These are phyloP conservation scores for Antrodiella citrinella DNA, from an alignment of 768 basidiomycete species.

Conservation along the genomic window DNA sequence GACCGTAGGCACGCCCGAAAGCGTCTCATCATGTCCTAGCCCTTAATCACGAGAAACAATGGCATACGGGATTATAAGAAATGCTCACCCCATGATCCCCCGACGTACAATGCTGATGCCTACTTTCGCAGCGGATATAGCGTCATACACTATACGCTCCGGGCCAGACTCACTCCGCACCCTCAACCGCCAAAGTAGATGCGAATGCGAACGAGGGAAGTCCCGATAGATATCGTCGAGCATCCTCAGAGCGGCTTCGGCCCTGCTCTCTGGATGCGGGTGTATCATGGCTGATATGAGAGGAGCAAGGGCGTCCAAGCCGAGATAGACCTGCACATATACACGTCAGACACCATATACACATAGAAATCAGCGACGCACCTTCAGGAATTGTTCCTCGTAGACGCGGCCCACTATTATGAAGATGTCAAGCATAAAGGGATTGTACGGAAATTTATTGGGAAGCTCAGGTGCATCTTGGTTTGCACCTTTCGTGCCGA, in stretches of 20 bases:
- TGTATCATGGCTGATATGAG: not conserved
- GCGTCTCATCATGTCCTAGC: too few relatives aligned
- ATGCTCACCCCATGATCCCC: not conserved
- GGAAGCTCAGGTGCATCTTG: slow-evolving; percentile 18
- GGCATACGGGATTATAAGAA: too few relatives aligned
- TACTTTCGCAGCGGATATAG: not conserved
- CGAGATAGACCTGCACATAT: not conserved
- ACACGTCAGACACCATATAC: not conserved
- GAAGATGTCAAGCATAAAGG: slow-evolving; percentile 20
- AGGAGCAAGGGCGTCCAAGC: not conserved
- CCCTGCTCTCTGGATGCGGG: not conserved
- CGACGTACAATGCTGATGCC: not conserved
- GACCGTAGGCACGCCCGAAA: too few relatives aligned
- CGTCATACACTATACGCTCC: not conserved
- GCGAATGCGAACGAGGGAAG: not conserved
- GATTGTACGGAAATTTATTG: slow-evolving; percentile 13
- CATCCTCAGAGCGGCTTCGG: not conserved
- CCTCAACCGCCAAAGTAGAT: not conserved
- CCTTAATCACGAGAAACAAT: too few relatives aligned
- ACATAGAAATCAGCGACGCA: not conserved
- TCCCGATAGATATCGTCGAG: not conserved
- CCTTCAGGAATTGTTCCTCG: not conserved
- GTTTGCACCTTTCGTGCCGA: slow-evolving; percentile 15
- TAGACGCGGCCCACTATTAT: slow-evolving; percentile 13
- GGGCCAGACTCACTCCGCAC: not conserved